These are phyloP conservation scores for Phytopythium sindhum DNA, from an alignment of 352 stramenopile species.

Conservation along the genomic window DNA sequence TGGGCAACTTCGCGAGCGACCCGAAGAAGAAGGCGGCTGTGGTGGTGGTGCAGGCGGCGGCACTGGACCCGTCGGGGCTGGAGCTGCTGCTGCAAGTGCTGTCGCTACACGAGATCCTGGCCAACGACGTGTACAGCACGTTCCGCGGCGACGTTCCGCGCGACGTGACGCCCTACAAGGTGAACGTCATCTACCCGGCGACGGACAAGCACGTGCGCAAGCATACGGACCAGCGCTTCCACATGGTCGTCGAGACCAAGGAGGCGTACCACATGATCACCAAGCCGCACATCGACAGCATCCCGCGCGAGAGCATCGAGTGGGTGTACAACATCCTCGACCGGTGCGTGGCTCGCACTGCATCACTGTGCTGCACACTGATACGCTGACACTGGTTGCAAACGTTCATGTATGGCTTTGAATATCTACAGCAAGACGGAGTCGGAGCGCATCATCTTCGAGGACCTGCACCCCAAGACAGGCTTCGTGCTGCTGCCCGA, in stretches of 20 bases:
- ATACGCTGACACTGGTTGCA: too few species aligned
- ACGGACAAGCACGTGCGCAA: conserved; percentile 78
- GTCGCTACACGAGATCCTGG: conserved; percentile 65
- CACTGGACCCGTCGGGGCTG: conserved; percentile 48
- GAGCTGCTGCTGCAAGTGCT: conserved; percentile 39
- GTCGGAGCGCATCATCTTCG: conserved; percentile 75
- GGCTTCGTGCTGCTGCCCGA: conserved; percentile 82
- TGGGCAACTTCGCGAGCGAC: conserved; percentile 70
- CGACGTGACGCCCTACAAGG: conserved; percentile 71
- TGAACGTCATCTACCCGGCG: conserved; percentile 82
- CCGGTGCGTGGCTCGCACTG: conserved; percentile 43
- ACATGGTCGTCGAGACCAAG: conserved; percentile 82
- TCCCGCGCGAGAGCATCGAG: conserved; percentile 72
- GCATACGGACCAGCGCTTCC: conserved; percentile 79
- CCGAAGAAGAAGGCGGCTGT: conserved; percentile 56
- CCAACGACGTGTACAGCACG: conserved; percentile 85
- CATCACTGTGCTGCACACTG: conserved; percentile 7
- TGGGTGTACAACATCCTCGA: conserved; percentile 90
- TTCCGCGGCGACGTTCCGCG: conserved; percentile 67
- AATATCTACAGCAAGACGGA: conserved; percentile 72
- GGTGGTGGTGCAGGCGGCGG: conserved; percentile 62
- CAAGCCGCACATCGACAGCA: conserved; percentile 69
- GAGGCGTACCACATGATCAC: conserved; percentile 75
- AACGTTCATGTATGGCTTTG: too few species aligned
- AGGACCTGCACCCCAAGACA: conserved; percentile 54